Conservation (phyloP, 495 filamentous ascomycete genomes). For the Aspergillus avenaceus region DNA sequence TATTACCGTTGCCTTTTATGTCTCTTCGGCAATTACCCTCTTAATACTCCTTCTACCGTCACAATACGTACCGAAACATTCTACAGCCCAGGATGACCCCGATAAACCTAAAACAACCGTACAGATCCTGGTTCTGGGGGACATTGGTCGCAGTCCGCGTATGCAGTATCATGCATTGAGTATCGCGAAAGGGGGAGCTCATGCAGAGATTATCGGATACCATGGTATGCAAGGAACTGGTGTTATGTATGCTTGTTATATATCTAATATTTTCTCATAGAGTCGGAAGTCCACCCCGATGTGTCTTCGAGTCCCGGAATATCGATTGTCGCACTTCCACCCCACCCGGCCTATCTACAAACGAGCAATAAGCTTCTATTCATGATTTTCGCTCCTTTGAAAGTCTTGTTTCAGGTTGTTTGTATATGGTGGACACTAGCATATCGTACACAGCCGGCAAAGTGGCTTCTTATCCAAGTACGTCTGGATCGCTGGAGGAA, state of each 20-base stretch:
- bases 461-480: slow-evolving; percentile 80
- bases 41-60: slow-evolving; percentile 49
- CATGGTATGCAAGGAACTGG: slow-evolving; percentile 50
- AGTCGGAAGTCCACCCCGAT: slow-evolving; percentile 72
- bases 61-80: slow-evolving; percentile 34
- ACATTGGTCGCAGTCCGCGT: slow-evolving; percentile 91
- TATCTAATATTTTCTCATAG: slow-evolving; percentile 25
- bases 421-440: slow-evolving; percentile 65
- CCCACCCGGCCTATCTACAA: slow-evolving; percentile 57
- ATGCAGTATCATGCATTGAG: slow-evolving; percentile 99
- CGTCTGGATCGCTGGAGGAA: background rate
- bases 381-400: slow-evolving; percentile 73
- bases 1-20: slow-evolving; percentile 41
- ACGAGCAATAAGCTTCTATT: slow-evolving; percentile 75
- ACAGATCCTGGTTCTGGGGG: slow-evolving; percentile 93
- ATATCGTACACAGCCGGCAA: slow-evolving; percentile 65
- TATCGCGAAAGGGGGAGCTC: slow-evolving; percentile 76
- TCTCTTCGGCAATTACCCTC: slow-evolving; percentile 47
- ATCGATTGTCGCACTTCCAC: slow-evolving; percentile 59
- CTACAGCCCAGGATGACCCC: slow-evolving; percentile 7
- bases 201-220: slow-evolving; percentile 86
- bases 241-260: slow-evolving; percentile 3
- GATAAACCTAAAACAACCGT: slow-evolving; percentile 39
- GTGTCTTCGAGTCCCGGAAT: slow-evolving; percentile 61
- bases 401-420: slow-evolving; percentile 77